phyloP scores from a whole-genome alignment of 768 basidiomycete species.

The Royoungia palumana region DNA sequence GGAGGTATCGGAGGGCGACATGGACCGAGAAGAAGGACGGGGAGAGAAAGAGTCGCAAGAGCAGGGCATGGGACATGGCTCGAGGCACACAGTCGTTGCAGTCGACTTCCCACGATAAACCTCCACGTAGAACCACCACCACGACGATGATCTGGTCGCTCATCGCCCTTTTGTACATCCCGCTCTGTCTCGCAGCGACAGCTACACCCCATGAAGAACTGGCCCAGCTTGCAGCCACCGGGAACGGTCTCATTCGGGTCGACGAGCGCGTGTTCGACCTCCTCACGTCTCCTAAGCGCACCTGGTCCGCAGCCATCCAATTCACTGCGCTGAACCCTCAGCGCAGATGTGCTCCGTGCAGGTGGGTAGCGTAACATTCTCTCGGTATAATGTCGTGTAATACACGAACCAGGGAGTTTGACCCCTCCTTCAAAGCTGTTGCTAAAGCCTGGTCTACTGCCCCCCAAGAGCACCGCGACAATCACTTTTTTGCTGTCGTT shows the following conservation, averaged over 20 bases:
- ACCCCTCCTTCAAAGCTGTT: conserved; percentile 77
- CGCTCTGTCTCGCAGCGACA: conserved; percentile 30
- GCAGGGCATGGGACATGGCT: conserved; percentile 72
- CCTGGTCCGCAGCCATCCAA: conserved; percentile 85
- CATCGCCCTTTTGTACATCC: conserved; percentile 33
- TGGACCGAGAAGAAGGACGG: conserved; percentile 92
- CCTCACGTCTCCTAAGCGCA: conserved; percentile 68
- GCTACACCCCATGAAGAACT: conserved; percentile 52
- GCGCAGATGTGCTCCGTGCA: conserved; percentile 90
- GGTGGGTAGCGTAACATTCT: conserved; percentile 46
- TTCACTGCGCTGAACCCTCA: conserved; percentile 83
- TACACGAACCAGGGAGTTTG: conserved; percentile 63
- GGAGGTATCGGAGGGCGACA: conserved; percentile 87
- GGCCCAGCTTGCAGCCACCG: conserved; percentile 60
- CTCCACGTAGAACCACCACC: conserved; percentile 6
- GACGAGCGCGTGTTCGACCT: conserved; percentile 74
- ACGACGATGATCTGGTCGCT: conserved; percentile 19
- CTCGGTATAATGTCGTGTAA: neutral
- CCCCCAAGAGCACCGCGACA: conserved; percentile 57
- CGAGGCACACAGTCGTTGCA: neutral
- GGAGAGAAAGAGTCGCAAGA: conserved; percentile 88
- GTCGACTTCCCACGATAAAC: conserved; percentile 16
- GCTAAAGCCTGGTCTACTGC: conserved; percentile 78
- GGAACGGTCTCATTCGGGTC: conserved; percentile 80
- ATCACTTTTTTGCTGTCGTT: conserved; percentile 88